Conservation (phyloP, 306 rosid species). For the Astragalus membranaceus region DNA sequence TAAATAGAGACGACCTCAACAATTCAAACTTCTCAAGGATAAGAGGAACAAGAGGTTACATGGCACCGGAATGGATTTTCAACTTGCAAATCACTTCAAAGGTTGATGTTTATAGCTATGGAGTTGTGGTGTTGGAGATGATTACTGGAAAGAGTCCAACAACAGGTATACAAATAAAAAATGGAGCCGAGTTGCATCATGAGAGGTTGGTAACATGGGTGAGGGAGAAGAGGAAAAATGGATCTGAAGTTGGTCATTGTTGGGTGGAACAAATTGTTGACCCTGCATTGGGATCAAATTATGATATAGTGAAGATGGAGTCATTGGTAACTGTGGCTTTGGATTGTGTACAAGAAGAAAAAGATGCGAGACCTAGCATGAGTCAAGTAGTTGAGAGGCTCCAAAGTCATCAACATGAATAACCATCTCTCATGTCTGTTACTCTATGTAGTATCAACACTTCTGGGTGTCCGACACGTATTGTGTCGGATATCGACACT, state of each 20-base stretch:
- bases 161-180: not conserved
- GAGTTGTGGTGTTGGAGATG: constrained; percentile 5
- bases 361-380: constrained; percentile 4
- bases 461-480: too few relatives aligned
- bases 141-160: constrained; percentile 15
- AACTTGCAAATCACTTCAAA: constrained; percentile 4
- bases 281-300: not conserved
- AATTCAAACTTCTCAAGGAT: constrained; percentile 35
- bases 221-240: not conserved
- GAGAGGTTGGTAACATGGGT: constrained; percentile 13
- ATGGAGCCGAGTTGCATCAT: not conserved
- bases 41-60: constrained; percentile 53
- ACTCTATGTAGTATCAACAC: too few relatives aligned
- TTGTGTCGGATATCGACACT: too few relatives aligned
- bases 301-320: not conserved
- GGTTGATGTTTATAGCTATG: constrained; percentile 8
- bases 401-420: not conserved
- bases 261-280: constrained; percentile 14
- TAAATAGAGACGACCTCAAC: constrained; percentile 13
- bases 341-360: constrained; percentile 3
- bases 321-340: not conserved
- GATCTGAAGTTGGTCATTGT: not conserved
- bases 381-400: constrained; percentile 14
- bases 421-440: too few relatives aligned
- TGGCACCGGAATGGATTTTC: constrained; percentile 20